Evolutionary conservation across 345 rosid genomes (phyloP).

Genomic region (Salix udensis): DNA sequence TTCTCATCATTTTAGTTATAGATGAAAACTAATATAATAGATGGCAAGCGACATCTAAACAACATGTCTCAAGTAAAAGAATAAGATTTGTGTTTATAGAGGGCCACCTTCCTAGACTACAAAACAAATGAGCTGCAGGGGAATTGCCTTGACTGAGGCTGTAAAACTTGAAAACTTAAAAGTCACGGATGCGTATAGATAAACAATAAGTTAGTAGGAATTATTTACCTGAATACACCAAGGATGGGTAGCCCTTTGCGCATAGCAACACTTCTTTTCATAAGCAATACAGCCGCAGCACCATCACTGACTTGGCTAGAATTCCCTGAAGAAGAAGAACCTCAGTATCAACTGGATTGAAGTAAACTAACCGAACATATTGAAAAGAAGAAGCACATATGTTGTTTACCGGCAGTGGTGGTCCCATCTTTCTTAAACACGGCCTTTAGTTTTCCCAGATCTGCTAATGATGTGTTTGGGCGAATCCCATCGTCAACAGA

Average conservation of each 20-base stretch:
- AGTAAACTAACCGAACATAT: not conserved
- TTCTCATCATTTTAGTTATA: not conserved
- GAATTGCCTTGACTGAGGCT: not conserved
- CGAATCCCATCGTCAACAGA: slow-evolving; percentile 94
- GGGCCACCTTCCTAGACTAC: not conserved
- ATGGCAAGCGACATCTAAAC: not conserved
- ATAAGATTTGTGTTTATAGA: not conserved
- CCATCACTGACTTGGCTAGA: slow-evolving; percentile 96
- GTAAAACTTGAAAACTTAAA: not conserved
- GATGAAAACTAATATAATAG: not conserved
- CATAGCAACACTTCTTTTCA: slow-evolving; percentile 85
- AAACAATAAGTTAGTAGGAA: not conserved
- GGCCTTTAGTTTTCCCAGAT: slow-evolving; percentile 61
- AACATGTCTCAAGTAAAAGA: not conserved
- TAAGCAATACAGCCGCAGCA: slow-evolving; percentile 91
- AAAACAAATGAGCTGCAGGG: not conserved
- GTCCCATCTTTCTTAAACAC: slow-evolving; percentile 87
- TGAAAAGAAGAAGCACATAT: not conserved
- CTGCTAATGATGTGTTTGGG: slow-evolving; percentile 59
- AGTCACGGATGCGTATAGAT: not conserved
- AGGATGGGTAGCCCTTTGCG: slow-evolving; percentile 73
- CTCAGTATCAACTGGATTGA: not conserved
- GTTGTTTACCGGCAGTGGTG: slow-evolving; percentile 78
- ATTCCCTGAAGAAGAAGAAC: slow-evolving; percentile 47
- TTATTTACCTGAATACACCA: slow-evolving; percentile 75